Conservation (phyloP, 352 stramenopile species). For the Globisporangium middletonii region DNA sequence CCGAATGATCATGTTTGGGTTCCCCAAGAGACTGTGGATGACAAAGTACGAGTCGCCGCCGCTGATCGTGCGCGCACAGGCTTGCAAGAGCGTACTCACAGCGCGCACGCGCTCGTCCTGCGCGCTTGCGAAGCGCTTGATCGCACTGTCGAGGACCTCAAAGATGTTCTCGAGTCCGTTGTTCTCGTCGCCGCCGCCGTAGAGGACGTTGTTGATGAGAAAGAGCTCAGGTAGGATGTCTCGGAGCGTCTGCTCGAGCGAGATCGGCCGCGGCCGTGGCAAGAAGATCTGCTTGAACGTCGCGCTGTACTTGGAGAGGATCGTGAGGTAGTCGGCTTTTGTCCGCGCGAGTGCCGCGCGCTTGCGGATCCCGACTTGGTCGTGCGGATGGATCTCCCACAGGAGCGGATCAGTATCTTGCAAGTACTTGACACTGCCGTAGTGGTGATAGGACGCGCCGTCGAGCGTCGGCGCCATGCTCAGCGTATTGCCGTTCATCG, state of each 20-base stretch:
- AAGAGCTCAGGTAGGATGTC: conserved; percentile 74
- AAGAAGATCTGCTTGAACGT: conserved; percentile 73
- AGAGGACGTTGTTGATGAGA: conserved; percentile 75
- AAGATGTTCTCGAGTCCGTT: conserved; percentile 76
- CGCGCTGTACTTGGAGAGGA: conserved; percentile 53
- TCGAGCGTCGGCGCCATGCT: conserved; percentile 15
- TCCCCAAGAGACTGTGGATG: conserved; percentile 64
- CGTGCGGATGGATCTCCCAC: conserved; percentile 81
- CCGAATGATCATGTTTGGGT: conserved; percentile 66
- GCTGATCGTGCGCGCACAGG: conserved; percentile 68
- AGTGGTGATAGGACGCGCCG: conserved; percentile 45
- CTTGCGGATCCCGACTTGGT: conserved; percentile 70
- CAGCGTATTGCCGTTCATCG: conserved; percentile 6
- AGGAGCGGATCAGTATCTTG: conserved; percentile 73
- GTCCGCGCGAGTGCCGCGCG: conserved; percentile 47
- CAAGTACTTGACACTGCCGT: conserved; percentile 72
- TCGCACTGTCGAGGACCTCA: conserved; percentile 63
- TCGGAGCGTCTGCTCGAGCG: conserved; percentile 69
- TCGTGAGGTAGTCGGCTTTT: conserved; percentile 51
- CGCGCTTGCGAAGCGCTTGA: conserved; percentile 58
- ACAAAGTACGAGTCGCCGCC: conserved; percentile 80
- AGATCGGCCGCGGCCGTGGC: conserved; percentile 60
- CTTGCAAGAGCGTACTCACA: conserved; percentile 65
- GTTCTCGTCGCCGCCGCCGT: conserved; percentile 57
- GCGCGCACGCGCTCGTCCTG: conserved; percentile 59